Conservation (phyloP, 345 rosid genomes). For the Lepidium aucheri region DNA sequence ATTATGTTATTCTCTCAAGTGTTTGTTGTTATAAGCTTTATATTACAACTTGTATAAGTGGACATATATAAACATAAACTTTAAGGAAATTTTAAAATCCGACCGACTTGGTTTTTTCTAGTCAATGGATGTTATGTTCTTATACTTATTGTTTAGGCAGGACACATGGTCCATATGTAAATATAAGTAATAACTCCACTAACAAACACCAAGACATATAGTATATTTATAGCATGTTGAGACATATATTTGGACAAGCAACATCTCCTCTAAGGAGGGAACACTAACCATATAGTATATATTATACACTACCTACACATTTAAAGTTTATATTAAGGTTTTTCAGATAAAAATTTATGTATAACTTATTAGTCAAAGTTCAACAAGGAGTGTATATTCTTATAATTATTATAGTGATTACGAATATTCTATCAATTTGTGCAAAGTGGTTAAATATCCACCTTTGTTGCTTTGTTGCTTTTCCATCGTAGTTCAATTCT, state of each 20-base stretch:
- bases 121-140: neutral
- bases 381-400: neutral
- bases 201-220: neutral
- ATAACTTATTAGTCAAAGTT: neutral
- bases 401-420: neutral
- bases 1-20: conserved; percentile 11
- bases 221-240: neutral
- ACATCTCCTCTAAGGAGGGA: conserved; percentile 1
- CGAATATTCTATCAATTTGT: neutral
- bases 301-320: conserved; percentile 9
- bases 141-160: neutral
- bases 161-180: conserved; percentile 2
- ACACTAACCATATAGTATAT: neutral
- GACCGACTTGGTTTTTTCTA: neutral
- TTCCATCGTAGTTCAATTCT: no score
- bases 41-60: conserved; percentile 17
- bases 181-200: neutral
- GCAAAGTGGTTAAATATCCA: no score
- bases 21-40: conserved; percentile 9
- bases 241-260: conserved; percentile 4
- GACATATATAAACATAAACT: neutral
- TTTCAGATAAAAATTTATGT: neutral
- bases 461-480: no score
- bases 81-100: no score
- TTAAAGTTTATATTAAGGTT: neutral